Conservation (phyloP, 176 grass and related monocot species). For the Elymus sibiricus region DNA sequence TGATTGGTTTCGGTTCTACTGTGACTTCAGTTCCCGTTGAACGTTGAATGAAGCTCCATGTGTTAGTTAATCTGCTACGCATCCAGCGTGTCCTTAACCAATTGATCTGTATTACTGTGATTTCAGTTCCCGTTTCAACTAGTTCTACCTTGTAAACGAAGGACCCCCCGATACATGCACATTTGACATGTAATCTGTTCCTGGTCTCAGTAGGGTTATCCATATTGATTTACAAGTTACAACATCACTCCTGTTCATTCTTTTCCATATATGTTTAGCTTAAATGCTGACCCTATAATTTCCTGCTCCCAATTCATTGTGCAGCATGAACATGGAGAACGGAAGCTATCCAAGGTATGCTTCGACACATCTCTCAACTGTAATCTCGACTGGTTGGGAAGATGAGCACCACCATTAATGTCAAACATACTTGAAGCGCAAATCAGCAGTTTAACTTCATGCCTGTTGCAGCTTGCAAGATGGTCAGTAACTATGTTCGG, state of each 20-base stretch:
- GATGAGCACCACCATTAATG: neutral
- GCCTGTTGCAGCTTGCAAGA: neutral
- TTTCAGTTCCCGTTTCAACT: neutral
- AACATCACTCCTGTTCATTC: neutral
- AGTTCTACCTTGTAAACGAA: neutral
- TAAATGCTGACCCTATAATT: conserved; percentile 23
- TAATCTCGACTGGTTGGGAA: neutral
- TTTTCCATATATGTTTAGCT: neutral
- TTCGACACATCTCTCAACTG: neutral
- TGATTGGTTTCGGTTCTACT: neutral
- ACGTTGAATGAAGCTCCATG: neutral
- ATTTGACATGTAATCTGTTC: neutral
- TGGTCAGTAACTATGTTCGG: neutral
- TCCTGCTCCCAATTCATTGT: conserved; percentile 35
- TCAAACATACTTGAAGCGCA: neutral
- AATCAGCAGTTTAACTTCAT: neutral
- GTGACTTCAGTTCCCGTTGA: too few relatives aligned
- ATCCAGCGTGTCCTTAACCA: neutral
- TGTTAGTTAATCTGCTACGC: neutral
- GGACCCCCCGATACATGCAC: neutral
- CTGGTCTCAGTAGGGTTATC: neutral
- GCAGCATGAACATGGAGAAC: conserved; percentile 49
- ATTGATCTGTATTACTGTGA: neutral
- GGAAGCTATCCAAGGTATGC: conserved; percentile 83
- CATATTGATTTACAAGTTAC: neutral